Evolutionary conservation across 106 monocot genomes (phyloP), one percentile per base, ranked within the genome.

Genomic region (Dioscorea zingiberensis): DNA sequence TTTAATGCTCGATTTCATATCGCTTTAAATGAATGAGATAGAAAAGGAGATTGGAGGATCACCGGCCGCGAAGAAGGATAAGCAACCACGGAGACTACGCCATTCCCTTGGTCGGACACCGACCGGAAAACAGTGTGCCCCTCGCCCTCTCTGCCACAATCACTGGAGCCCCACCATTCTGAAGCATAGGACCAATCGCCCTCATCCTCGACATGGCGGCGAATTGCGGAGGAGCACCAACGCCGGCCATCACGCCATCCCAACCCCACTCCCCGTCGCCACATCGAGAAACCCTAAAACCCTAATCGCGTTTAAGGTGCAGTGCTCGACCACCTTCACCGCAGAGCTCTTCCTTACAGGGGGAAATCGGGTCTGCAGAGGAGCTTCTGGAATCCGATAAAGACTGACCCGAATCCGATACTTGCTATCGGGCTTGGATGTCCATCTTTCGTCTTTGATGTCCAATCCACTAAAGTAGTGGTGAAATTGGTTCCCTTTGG

Each of bases 11-110:
- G 38, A 38, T 38, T 38, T 38, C 38, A 38, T 8, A 2, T 38
- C 10, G 38, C 38, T 38, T 38, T 10, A 38, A 38, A 38, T 6
- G 4, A 38, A 38, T 6, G 38, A 38, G 10, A 38, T 6, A 6
- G 10, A 38, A 38, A 0, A 38, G 38, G 38, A 10, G 38, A 38
- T 38, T 38, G 38, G 38, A 38, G 38, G 38, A 38, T 38, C 67
- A 94, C 94, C 55, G 94, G 94, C 47, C 77, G 69, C n/a, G 94
- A 94, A 25, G 87, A 77, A 61, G 90, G 94, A 65, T 91, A 87
- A 23, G 90, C 68, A 65, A 74, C 69, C 45, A 94, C 94, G 54
- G 90, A 91, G 54, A 94, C 91, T 68, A 81, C 27, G 70, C 94
- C 94, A 64, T 94, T 94, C 13, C 94, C 94, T 54, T 74, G 66